A percentile compares a stretch with the other conserved stretches of the same genome.
phyloP scores from a whole-genome alignment of 306 rosid genomes.

The Fragaria nilgerrensis region DNA sequence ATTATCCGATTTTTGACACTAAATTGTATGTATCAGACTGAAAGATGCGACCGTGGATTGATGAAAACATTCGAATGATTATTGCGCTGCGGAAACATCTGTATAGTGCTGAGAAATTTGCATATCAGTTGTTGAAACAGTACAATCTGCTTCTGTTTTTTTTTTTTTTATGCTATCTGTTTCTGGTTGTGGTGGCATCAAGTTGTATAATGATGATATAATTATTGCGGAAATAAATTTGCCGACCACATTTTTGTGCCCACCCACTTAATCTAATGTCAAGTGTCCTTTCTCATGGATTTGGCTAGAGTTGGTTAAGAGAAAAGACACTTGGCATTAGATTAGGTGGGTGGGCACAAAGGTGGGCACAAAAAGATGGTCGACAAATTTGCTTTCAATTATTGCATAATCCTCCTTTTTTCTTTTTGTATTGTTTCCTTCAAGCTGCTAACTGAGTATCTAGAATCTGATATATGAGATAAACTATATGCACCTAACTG shows the following conservation, averaged over 20 bases:
- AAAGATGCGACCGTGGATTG: background rate
- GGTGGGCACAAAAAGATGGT: no score
- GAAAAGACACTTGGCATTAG: no score
- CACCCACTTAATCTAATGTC: no score
- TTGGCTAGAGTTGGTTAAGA: no score
- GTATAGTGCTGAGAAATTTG: constrained; percentile 10
- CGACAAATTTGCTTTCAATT: no score
- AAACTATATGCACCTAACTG: background rate
- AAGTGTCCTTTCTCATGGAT: no score
- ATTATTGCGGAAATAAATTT: no score
- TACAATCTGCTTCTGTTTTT: constrained; percentile 1
- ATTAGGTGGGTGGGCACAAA: no score
- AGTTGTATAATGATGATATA: constrained; percentile 1
- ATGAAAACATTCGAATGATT: background rate
- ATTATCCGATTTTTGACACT: background rate
- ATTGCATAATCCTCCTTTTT: background rate
- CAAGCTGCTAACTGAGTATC: background rate
- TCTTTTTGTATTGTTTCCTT: background rate
- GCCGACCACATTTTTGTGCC: no score
- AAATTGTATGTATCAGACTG: background rate
- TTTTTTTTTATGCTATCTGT: no score
- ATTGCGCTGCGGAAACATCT: background rate
- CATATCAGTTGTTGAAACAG: constrained; percentile 19
- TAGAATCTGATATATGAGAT: background rate
- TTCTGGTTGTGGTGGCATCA: constrained; percentile 19